Percentiles rank a stretch among this genome's conserved stretches.
Evolutionary conservation across 2,329 filamentous ascomycete genomes (phyloP).

Genomic region (Whalleya microplaca): DNA sequence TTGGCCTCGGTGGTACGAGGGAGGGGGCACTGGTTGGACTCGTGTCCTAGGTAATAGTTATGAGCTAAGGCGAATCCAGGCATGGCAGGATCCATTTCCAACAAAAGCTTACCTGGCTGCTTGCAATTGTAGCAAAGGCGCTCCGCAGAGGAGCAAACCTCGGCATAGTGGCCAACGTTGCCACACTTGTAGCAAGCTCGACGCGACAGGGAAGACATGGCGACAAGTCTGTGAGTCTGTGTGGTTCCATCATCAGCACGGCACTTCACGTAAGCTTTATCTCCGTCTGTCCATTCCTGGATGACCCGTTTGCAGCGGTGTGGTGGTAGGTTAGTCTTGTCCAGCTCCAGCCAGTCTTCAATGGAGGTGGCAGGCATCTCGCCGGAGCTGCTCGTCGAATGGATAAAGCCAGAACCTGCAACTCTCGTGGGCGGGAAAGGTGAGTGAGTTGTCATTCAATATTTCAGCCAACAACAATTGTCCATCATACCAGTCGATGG

Average conservation of each 20-base stretch:
- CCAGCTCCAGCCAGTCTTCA: constrained; percentile 37
- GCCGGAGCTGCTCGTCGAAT: constrained; percentile 1
- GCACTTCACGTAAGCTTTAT: constrained; percentile 36
- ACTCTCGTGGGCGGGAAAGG: not conserved
- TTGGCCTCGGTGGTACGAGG: constrained; percentile 97
- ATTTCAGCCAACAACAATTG: constrained; percentile 5
- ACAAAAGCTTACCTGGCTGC: constrained; percentile 66
- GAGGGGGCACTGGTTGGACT: constrained; percentile 96
- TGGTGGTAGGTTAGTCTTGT: constrained; percentile 31
- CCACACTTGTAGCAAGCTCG: constrained; percentile 84
- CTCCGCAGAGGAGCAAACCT: constrained; percentile 97
- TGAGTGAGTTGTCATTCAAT: not conserved
- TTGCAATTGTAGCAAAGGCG: constrained; percentile 99
- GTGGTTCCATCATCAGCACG: constrained; percentile 41
- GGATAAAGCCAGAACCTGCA: not conserved
- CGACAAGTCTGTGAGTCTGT: constrained; percentile 37
- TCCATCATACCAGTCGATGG: not conserved
- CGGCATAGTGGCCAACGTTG: constrained; percentile 79
- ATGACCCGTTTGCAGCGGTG: constrained; percentile 40
- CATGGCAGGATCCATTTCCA: not conserved
- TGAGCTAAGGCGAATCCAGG: constrained; percentile 12
- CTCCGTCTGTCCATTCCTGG: constrained; percentile 30
- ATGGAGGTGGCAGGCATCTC: constrained; percentile 37
- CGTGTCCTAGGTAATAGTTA: constrained; percentile 66
- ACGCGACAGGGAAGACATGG: constrained; percentile 80